Conservation (phyloP, 2,329 filamentous ascomycete species). For the Aspergillus clavatus region DNA sequence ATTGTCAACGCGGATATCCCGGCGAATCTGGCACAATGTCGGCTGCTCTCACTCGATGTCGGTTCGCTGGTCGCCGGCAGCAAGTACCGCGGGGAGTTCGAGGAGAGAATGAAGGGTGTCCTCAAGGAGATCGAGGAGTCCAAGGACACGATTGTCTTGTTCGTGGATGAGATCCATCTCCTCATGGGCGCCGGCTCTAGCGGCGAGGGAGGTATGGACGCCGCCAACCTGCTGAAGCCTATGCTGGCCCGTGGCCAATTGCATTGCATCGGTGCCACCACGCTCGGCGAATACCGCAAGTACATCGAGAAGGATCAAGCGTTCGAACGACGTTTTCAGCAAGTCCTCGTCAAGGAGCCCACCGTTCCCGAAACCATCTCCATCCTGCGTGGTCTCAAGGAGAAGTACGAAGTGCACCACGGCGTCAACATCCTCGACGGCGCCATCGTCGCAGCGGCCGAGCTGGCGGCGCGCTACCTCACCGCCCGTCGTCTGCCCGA, state of each 20-base stretch:
- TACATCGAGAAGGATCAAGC: conserved; percentile 99
- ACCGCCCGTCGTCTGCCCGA: conserved; percentile 87
- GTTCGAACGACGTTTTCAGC: conserved; percentile 97
- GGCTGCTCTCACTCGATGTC: conserved; percentile 89
- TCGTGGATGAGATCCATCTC: conserved; percentile 97
- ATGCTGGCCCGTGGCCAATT: conserved; percentile 96
- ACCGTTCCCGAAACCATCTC: conserved; percentile 85
- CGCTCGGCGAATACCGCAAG: conserved; percentile 90
- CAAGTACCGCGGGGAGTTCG: conserved; percentile 98
- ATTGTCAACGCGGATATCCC: conserved; percentile 97
- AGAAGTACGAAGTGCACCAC: conserved; percentile 97
- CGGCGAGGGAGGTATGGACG: conserved; percentile 97
- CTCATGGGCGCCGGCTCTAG: conserved; percentile 95
- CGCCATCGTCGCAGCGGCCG: conserved; percentile 87
- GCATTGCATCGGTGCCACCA: conserved; percentile 97
- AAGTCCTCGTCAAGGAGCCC: conserved; percentile 95
- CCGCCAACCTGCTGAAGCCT: conserved; percentile 93
- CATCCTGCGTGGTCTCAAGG: conserved; percentile 96
- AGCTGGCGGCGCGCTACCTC: conserved; percentile 85
- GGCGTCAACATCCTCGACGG: conserved; percentile 94
- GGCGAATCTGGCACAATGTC: conserved; percentile 89
- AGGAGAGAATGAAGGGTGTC: conserved; percentile 98
- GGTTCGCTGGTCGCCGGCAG: conserved; percentile 92
- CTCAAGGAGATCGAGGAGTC: conserved; percentile 93
- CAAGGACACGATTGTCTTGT: conserved; percentile 94